A percentile compares a stretch with the other conserved stretches of the same genome.
Evolutionary conservation across 2,329 filamentous ascomycete species (phyloP).

Genomic region (Diaporthe sp.): DNA sequence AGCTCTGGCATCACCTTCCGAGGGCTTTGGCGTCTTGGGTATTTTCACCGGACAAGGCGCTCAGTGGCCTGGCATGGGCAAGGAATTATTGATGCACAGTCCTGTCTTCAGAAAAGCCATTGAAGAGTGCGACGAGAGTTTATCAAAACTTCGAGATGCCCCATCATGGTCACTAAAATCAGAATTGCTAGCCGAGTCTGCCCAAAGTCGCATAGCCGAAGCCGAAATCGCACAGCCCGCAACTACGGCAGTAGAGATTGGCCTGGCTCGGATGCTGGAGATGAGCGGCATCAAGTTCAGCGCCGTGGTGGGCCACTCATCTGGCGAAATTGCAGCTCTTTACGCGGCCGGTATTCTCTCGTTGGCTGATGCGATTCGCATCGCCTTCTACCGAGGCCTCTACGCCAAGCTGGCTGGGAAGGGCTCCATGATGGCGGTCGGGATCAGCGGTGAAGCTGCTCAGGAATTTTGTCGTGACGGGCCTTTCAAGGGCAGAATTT

Average conservation of each 20-base stretch:
- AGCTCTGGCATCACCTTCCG: neutral
- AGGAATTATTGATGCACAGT: constrained; percentile 13
- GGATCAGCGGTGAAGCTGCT: constrained; percentile 21
- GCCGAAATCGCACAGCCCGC: constrained; percentile 36
- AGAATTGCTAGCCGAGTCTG: constrained; percentile 5
- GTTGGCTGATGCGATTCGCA: no score
- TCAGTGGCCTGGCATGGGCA: constrained; percentile 50
- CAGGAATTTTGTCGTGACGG: constrained; percentile 42
- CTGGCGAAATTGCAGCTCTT: constrained; percentile 35
- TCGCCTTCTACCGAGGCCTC: no score
- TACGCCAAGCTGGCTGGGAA: no score
- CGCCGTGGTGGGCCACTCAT: constrained; percentile 45
- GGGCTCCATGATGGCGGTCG: constrained; percentile 26
- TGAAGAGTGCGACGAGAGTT: neutral
- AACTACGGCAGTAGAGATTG: constrained; percentile 55
- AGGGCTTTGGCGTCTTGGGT: neutral
- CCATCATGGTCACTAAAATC: constrained; percentile 13
- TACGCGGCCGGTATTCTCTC: neutral
- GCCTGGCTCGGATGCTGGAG: constrained; percentile 49
- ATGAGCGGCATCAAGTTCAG: constrained; percentile 41
- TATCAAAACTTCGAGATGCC: neutral
- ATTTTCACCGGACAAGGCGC: constrained; percentile 52
- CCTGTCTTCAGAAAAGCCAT: neutral
- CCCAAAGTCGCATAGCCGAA: constrained; percentile 28
- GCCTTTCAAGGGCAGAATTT: no score